These are phyloP conservation scores for Globisporangium camurandrum DNA, from an alignment of 352 stramenopile genomes.

Conservation along the genomic window DNA sequence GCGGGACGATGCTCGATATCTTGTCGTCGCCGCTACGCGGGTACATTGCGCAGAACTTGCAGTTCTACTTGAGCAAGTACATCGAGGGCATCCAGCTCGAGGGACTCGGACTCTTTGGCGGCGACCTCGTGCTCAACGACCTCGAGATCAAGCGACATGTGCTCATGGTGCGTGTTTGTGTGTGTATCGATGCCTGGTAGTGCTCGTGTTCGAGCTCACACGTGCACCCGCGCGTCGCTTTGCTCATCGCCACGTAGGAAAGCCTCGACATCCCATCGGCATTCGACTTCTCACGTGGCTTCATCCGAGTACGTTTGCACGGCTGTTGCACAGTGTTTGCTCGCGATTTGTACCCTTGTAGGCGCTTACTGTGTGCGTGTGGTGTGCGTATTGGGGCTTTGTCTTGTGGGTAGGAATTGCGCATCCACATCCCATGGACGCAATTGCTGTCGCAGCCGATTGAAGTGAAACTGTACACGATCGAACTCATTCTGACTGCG, in stretches of 20 bases:
- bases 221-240: too few species aligned
- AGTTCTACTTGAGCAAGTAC: slow-evolving; percentile 88
- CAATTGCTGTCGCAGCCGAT: slow-evolving; percentile 81
- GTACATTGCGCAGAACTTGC: slow-evolving; percentile 83
- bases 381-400: too few species aligned
- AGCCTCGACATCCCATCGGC: slow-evolving; percentile 80
- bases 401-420: slow-evolving; percentile 80
- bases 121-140: slow-evolving; percentile 83
- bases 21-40: slow-evolving; percentile 76
- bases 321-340: too few species aligned
- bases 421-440: slow-evolving; percentile 87
- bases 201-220: not conserved
- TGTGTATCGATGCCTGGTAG: not conserved
- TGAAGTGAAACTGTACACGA: slow-evolving; percentile 84
- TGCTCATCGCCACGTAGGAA: slow-evolving; percentile 48
- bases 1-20: slow-evolving; percentile 73
- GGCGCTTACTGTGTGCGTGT: not conserved
- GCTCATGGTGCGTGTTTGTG: slow-evolving; percentile 23
- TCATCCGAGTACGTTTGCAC: slow-evolving; percentile 68
- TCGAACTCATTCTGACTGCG: slow-evolving; percentile 81
- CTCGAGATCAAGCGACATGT: slow-evolving; percentile 87
- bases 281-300: slow-evolving; percentile 82
- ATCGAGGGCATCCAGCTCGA: slow-evolving; percentile 86
- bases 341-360: too few species aligned
- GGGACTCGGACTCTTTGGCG: slow-evolving; percentile 75